Evolutionary conservation across 352 stramenopile species (phyloP).

Genomic region (Phytophthora litchii): DNA sequence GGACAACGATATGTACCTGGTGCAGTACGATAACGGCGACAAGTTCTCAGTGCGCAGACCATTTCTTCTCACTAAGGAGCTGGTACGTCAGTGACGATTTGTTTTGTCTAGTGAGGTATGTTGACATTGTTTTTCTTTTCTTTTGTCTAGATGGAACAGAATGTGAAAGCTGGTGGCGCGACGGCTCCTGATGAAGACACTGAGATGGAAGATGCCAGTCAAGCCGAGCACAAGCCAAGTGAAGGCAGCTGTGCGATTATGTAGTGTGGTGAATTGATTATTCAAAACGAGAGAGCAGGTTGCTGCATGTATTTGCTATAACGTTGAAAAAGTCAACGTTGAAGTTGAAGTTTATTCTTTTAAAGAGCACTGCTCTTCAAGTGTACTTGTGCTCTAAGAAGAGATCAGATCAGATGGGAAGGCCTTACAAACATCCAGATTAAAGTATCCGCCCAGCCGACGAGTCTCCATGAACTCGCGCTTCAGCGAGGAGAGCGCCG

Average conservation of each 20-base stretch:
- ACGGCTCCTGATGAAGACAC: slow-evolving; percentile 19
- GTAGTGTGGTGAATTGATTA: slow-evolving; percentile 34
- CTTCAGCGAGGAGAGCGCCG: slow-evolving; percentile 32
- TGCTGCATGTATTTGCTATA: slow-evolving; percentile 18
- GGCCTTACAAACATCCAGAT: neutral
- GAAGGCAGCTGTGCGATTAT: slow-evolving; percentile 32
- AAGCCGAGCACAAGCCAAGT: slow-evolving; percentile 10
- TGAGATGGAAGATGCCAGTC: slow-evolving; percentile 29
- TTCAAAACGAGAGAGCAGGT: slow-evolving; percentile 6
- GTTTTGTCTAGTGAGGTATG: neutral
- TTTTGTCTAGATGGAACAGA: slow-evolving; percentile 44
- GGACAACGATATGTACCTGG: slow-evolving; percentile 44
- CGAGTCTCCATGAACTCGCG: slow-evolving; percentile 28
- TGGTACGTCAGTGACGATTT: slow-evolving; percentile 37
- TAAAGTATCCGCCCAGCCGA: neutral
- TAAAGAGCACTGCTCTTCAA: neutral
- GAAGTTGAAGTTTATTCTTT: slow-evolving; percentile 3
- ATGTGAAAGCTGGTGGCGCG: slow-evolving; percentile 22
- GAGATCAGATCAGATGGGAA: slow-evolving; percentile 9
- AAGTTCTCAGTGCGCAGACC: slow-evolving; percentile 45
- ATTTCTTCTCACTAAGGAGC: slow-evolving; percentile 55
- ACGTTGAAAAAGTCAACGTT: neutral
- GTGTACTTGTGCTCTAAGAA: neutral
- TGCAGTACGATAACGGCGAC: slow-evolving; percentile 68
- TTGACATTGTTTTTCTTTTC: slow-evolving; percentile 18